Conservation (phyloP, 2,329 filamentous ascomycete species). For the Ascochyta pisi region DNA sequence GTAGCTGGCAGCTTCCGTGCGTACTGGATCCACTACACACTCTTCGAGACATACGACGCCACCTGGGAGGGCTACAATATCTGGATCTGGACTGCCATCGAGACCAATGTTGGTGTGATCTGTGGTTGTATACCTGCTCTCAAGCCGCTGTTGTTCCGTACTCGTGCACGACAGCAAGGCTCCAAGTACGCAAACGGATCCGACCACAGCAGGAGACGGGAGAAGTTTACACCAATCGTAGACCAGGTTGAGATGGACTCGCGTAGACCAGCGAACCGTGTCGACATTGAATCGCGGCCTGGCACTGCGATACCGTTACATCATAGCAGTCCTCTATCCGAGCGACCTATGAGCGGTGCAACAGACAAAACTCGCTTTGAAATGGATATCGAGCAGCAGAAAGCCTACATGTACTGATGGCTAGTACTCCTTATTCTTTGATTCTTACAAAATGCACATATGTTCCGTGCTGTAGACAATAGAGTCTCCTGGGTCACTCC, state of each 20-base stretch:
- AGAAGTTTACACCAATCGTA: slow-evolving; percentile 42
- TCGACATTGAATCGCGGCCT: slow-evolving; percentile 32
- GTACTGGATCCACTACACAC: slow-evolving; percentile 55
- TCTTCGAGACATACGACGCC: slow-evolving; percentile 55
- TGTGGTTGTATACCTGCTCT: slow-evolving; percentile 55
- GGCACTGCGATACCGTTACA: slow-evolving; percentile 28
- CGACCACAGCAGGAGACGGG: slow-evolving; percentile 38
- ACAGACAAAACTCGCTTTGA: slow-evolving; percentile 47
- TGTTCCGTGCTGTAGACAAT: slow-evolving; percentile 25
- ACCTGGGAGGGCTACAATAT: slow-evolving; percentile 55
- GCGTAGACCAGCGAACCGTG: slow-evolving; percentile 34
- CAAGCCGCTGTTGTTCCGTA: slow-evolving; percentile 50
- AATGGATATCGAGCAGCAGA: slow-evolving; percentile 46
- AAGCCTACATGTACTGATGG: slow-evolving; percentile 45
- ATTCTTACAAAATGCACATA: slow-evolving; percentile 9
- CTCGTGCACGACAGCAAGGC: slow-evolving; percentile 38
- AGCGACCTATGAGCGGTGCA: slow-evolving; percentile 44
- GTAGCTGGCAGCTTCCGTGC: slow-evolving; percentile 56
- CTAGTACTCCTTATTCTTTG: slow-evolving; percentile 21
- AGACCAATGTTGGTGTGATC: slow-evolving; percentile 54
- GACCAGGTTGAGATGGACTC: slow-evolving; percentile 47
- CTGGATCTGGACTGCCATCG: slow-evolving; percentile 54
- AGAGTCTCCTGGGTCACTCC: slow-evolving; percentile 24
- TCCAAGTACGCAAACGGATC: slow-evolving; percentile 43
- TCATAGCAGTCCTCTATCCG: slow-evolving; percentile 22